Percentiles rank a stretch among this genome's conserved stretches.
Evolutionary conservation across 768 basidiomycete species (phyloP).

Genomic region (Pleurotus djamor): DNA sequence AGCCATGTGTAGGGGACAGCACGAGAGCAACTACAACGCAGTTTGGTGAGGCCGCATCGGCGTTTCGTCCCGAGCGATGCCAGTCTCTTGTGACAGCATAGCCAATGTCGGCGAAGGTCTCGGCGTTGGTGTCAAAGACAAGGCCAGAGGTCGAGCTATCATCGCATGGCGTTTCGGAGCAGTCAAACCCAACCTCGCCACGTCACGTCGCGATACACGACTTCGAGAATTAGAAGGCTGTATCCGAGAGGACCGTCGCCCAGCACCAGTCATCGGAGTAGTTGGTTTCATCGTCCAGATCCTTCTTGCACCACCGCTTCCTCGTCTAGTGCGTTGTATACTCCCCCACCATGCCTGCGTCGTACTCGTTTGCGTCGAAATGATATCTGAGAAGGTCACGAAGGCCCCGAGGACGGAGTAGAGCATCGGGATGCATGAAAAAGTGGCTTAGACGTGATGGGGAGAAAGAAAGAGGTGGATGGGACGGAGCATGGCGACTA

Average conservation of each 20-base stretch:
- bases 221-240: background rate
- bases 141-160: background rate
- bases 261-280: background rate
- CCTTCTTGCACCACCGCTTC: background rate
- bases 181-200: background rate
- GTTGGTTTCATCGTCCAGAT: background rate
- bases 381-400: constrained; percentile 7
- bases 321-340: background rate
- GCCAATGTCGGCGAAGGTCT: no score
- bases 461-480: background rate
- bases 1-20: no score
- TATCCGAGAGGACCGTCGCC: background rate
- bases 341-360: constrained; percentile 8
- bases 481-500: background rate
- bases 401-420: constrained; percentile 3
- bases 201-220: background rate
- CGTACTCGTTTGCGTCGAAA: constrained; percentile 5
- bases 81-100: no score
- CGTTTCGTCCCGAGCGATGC: no score
- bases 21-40: no score
- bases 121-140: no score
- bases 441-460: background rate
- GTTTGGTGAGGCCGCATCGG: no score
- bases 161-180: background rate
- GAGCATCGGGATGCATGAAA: constrained; percentile 1